Percentiles rank a stretch among this genome's conserved stretches.
Evolutionary conservation across 352 stramenopile genomes (phyloP).

Genomic region (Pythium plurisporium): DNA sequence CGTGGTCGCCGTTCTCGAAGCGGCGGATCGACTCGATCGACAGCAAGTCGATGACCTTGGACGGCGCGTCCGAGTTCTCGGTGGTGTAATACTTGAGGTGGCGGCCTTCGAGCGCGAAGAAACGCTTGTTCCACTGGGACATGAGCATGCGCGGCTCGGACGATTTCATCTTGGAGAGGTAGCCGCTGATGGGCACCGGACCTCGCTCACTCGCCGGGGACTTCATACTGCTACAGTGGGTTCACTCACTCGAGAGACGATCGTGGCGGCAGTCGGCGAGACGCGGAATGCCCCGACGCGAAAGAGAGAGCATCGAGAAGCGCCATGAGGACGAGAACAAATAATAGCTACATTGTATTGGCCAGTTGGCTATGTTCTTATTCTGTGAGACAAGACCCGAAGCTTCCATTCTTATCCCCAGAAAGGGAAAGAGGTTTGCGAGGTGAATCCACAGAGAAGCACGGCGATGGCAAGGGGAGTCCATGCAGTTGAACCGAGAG

Average conservation of each 20-base stretch:
- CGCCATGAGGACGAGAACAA: too few relatives aligned
- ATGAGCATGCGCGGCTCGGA: conserved; percentile 51
- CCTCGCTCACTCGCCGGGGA: conserved; percentile 37
- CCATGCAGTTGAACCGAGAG: too few relatives aligned
- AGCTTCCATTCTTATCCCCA: neutral
- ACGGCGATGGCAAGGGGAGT: too few relatives aligned
- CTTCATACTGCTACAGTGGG: too few relatives aligned
- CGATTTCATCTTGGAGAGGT: conserved; percentile 83
- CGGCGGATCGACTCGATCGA: conserved; percentile 70
- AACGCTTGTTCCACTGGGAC: conserved; percentile 79
- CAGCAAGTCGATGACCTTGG: conserved; percentile 71
- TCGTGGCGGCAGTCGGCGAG: neutral
- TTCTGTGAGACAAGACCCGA: neutral
- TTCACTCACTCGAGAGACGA: neutral
- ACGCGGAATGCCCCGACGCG: neutral
- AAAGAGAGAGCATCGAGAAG: too few relatives aligned
- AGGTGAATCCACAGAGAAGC: too few relatives aligned
- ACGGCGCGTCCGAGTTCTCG: conserved; percentile 50
- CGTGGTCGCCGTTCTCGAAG: conserved; percentile 82
- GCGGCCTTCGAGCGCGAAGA: conserved; percentile 69
- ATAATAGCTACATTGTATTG: too few relatives aligned
- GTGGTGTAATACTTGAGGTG: conserved; percentile 80
- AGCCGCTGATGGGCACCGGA: conserved; percentile 73
- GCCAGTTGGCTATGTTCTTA: neutral
- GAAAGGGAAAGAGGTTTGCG: too few relatives aligned